Evolutionary conservation across 2,329 filamentous ascomycete genomes (phyloP).

Genomic region (Pseudocercospora fijiensis): DNA sequence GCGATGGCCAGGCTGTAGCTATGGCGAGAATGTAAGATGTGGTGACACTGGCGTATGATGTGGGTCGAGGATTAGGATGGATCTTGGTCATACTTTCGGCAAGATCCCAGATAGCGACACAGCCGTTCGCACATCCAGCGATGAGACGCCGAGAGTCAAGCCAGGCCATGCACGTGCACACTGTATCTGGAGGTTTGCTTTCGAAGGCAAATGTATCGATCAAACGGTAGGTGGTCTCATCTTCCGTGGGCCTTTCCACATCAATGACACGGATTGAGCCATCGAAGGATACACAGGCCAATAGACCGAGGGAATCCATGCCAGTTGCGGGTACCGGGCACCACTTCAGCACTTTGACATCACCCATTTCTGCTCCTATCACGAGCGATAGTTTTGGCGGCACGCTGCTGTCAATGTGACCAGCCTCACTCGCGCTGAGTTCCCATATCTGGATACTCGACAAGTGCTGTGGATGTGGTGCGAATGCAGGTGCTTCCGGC

Average conservation of each 20-base stretch:
- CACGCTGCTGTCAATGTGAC: slow-evolving; percentile 45
- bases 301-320: slow-evolving; percentile 49
- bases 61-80: slow-evolving; percentile 39
- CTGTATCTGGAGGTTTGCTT: slow-evolving; percentile 49
- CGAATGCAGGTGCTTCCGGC: slow-evolving; percentile 50
- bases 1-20: slow-evolving; percentile 54
- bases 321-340: slow-evolving; percentile 48
- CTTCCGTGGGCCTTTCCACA: slow-evolving; percentile 39
- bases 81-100: slow-evolving; percentile 25
- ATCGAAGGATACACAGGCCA: slow-evolving; percentile 60
- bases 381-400: slow-evolving; percentile 45
- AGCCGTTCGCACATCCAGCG: slow-evolving; percentile 58
- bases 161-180: slow-evolving; percentile 60
- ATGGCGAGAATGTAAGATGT: slow-evolving; percentile 51
- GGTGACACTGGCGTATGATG: slow-evolving; percentile 46
- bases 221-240: slow-evolving; percentile 39
- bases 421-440: slow-evolving; percentile 45
- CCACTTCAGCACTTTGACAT: slow-evolving; percentile 57
- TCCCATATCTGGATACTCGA: slow-evolving; percentile 60
- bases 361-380: slow-evolving; percentile 59
- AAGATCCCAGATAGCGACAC: slow-evolving; percentile 55
- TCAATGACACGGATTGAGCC: slow-evolving; percentile 57
- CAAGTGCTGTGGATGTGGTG: slow-evolving; percentile 49
- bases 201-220: slow-evolving; percentile 52
- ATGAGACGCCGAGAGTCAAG: slow-evolving; percentile 56